Conservation (phyloP, 192 early-diverging fungal genomes). For the Chytriomyces sp. region DNA sequence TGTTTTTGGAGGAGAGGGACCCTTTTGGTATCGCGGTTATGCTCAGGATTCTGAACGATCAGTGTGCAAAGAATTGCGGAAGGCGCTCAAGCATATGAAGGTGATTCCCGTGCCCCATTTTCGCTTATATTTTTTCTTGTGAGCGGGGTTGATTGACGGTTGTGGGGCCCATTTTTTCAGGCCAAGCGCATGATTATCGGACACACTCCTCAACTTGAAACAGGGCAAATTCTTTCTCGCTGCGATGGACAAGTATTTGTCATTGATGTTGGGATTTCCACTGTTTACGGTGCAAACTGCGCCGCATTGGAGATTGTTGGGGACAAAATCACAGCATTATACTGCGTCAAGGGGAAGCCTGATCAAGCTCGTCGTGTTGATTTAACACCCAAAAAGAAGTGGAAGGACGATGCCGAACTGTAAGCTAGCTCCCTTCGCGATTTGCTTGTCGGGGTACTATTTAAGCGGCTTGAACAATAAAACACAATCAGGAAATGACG, state of each 20-base stretch:
- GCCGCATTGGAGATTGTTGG: slow-evolving; percentile 76
- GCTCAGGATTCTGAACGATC: slow-evolving; percentile 54
- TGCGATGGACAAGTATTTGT: slow-evolving; percentile 67
- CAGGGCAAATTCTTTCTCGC: slow-evolving; percentile 60
- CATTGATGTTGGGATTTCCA: slow-evolving; percentile 77
- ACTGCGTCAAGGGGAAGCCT: slow-evolving; percentile 35
- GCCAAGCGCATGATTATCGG: slow-evolving; percentile 75
- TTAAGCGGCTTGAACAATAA: no score
- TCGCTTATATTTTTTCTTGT: background rate
- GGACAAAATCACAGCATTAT: slow-evolving; percentile 60
- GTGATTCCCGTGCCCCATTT: slow-evolving; percentile 26
- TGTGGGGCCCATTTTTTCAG: slow-evolving; percentile 22
- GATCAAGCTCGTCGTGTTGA: slow-evolving; percentile 29
- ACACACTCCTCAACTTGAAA: slow-evolving; percentile 31
- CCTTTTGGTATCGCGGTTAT: slow-evolving; percentile 67
- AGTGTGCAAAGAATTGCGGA: slow-evolving; percentile 52
- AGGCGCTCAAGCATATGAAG: slow-evolving; percentile 53
- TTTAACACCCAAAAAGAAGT: slow-evolving; percentile 10
- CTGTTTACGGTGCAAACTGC: slow-evolving; percentile 67
- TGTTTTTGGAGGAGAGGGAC: slow-evolving; percentile 51
- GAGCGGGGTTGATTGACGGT: background rate
- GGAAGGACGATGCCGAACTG: slow-evolving; percentile 9
- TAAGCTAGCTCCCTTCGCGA: background rate
- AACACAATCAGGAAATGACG: no score
- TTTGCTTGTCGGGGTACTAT: background rate